Base-by-base conservation (phyloP, 2,329 filamentous ascomycete genomes). In the Cladosporium sp. region DNA sequence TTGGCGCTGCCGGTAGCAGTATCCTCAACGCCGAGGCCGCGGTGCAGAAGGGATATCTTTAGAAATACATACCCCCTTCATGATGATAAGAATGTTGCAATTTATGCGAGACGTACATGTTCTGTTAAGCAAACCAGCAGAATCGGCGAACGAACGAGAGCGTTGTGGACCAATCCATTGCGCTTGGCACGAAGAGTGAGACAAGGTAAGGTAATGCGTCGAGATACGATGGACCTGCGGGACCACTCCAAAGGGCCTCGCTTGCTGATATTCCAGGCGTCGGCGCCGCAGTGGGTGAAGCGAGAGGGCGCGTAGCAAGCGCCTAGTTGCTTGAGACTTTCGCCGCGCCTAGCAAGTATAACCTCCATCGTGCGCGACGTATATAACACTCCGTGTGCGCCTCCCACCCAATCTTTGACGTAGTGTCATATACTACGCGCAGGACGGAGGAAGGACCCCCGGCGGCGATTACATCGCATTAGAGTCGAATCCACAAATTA, bases 21-120 rank as follows among this genome's bases (percentile, higher is more conserved):
- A 97, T 98, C 79, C 80, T 98, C 72, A 98, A 98, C 74, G 93
- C 93, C 31, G 94, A 97, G 79, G 92, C 93, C 31, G 92, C 93
- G 28, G 89, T 97, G 12, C 86, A 97, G 70, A 96, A 96, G 83
- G 94, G 93, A 5, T 92, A 89, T 74, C 84, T 93, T 69, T 93
- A 66, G 57, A 33, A 23, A 23, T 46, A n/a, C 12, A 55, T 31
- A 55, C 11, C 7, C 11, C 7, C 16, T 33, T 31, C 23, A 46
- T 46, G 11, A 46, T n/a, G 56, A 59, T 46, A 8, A 46, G 16
- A 46, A 46, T 46, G 35, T 16, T 28, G 31, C 16, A 18, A 31
- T 33, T 29, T 21, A 55, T 55, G 31, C 52, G 2, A 55, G n/a
- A 33, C 16, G 18, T 31, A 33, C 50, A 14, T 12, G 8, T 2